Evolutionary conservation across 768 basidiomycete species (phyloP).

Genomic region (Rhodosporidiobolus sp.): DNA sequence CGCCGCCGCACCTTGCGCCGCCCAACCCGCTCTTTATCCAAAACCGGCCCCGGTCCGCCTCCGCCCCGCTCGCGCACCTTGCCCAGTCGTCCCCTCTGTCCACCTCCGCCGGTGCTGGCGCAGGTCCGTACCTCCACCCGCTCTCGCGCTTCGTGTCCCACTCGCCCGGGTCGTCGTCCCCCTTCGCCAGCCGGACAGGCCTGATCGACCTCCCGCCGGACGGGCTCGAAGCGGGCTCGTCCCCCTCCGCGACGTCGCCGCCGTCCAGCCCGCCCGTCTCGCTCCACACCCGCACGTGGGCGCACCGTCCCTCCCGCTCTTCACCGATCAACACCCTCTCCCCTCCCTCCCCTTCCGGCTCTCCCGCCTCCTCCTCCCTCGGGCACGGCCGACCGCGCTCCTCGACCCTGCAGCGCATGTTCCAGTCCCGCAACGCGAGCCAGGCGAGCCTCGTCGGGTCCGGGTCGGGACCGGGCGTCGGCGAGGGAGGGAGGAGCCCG

Average conservation of each 20-base stretch:
- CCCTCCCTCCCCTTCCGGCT: neutral
- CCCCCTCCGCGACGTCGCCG: neutral
- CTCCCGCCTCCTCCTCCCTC: neutral
- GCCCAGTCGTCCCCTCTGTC: neutral
- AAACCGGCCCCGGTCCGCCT: slow-evolving; percentile 17
- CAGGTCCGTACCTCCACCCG: neutral
- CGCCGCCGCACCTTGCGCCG: neutral
- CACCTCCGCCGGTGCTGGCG: neutral
- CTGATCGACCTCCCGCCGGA: slow-evolving; percentile 25
- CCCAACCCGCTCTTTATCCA: too few relatives aligned
- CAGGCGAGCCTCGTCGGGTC: neutral
- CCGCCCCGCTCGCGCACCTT: slow-evolving; percentile 5
- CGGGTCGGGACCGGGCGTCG: neutral
- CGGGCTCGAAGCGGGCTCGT: neutral
- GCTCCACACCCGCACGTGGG: neutral
- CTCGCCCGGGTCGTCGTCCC: slow-evolving; percentile 16
- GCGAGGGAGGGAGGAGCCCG: slow-evolving; percentile 20
- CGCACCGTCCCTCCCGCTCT: slow-evolving; percentile 5
- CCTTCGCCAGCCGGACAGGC: slow-evolving; percentile 24
- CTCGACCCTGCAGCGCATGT: slow-evolving; percentile 25
- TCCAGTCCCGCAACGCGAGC: slow-evolving; percentile 4
- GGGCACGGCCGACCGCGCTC: slow-evolving; percentile 1
- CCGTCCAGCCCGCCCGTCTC: neutral
- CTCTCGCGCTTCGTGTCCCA: slow-evolving; percentile 8
- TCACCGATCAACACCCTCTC: slow-evolving; percentile 7